A percentile compares a stretch with the other conserved stretches of the same genome.
Conservation (phyloP, 371 early-diverging fungal genomes). For the Mucor plumbeus region DNA sequence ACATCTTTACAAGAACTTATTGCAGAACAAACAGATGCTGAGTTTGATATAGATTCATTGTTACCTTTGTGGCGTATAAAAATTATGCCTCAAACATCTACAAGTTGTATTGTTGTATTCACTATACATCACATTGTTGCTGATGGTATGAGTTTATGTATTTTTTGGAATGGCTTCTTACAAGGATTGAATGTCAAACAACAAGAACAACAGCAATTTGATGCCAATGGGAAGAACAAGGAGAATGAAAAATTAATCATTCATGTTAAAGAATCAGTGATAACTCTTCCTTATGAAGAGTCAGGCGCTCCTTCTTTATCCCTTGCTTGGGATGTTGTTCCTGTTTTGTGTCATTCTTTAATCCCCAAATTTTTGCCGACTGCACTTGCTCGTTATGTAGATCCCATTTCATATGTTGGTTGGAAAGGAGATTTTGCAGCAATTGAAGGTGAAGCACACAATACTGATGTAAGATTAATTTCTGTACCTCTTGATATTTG, state of each 20-base stretch:
- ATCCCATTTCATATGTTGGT: constrained; percentile 14
- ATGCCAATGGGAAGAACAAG: background rate
- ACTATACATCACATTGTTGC: constrained; percentile 37
- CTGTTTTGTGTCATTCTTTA: constrained; percentile 10
- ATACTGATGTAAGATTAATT: constrained; percentile 24
- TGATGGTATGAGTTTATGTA: constrained; percentile 43
- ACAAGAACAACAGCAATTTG: background rate
- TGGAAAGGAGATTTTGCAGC: constrained; percentile 45
- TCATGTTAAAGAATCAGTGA: background rate
- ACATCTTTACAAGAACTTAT: constrained; percentile 2
- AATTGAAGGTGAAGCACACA: constrained; percentile 27
- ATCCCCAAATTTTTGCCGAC: constrained; percentile 24
- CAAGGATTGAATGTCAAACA: constrained; percentile 6
- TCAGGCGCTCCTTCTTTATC: constrained; percentile 25
- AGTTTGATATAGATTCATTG: constrained; percentile 31
- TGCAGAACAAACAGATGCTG: constrained; percentile 13
- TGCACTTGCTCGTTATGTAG: constrained; percentile 8
- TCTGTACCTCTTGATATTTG: constrained; percentile 22
- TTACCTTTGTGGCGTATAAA: constrained; percentile 46
- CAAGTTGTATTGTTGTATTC: constrained; percentile 20
- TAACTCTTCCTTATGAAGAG: constrained; percentile 27
- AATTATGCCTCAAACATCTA: constrained; percentile 19
- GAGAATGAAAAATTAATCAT: background rate
- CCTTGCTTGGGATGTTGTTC: constrained; percentile 24
- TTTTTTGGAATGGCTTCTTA: constrained; percentile 39